phyloP scores from a whole-genome alignment of 2,329 filamentous ascomycete genomes.

The Capronia coronata region DNA sequence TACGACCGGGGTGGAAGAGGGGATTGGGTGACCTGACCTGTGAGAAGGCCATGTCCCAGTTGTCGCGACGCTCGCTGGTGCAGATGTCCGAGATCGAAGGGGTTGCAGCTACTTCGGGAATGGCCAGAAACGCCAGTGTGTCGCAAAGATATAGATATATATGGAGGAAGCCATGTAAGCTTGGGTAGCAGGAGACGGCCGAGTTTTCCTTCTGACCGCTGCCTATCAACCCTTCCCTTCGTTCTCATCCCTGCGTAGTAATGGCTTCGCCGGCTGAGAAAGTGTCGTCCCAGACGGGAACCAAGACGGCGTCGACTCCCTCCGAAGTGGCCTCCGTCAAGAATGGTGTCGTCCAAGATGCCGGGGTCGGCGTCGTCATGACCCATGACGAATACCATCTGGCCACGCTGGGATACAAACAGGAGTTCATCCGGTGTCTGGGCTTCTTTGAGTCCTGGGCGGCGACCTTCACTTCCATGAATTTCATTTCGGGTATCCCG shows the following conservation, averaged over 20 bases:
- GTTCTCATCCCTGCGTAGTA: neutral
- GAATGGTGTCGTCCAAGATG: conserved; percentile 3
- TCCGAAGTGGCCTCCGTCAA: conserved; percentile 14
- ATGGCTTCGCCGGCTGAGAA: conserved; percentile 7
- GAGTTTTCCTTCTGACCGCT: no score
- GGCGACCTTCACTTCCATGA: conserved; percentile 35
- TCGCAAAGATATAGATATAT: no score
- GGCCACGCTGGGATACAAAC: conserved; percentile 34
- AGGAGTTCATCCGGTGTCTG: conserved; percentile 34
- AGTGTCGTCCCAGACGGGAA: conserved; percentile 5
- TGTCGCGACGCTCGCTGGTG: no score
- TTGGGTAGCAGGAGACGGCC: no score
- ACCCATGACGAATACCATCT: conserved; percentile 33
- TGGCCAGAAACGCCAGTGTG: no score
- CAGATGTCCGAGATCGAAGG: conserved; percentile 12
- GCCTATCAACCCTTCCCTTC: no score
- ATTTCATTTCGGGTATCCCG: conserved; percentile 37
- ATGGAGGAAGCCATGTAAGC: no score
- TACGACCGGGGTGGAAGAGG: no score
- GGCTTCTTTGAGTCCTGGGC: conserved; percentile 38
- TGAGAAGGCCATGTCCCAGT: no score
- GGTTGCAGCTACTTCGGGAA: neutral
- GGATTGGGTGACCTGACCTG: no score
- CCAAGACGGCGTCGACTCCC: conserved; percentile 5
- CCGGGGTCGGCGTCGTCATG: conserved; percentile 10